These are phyloP conservation scores for Mychonastes homosphaera DNA, from an alignment of 139 green algal species.

Conservation along the genomic window DNA sequence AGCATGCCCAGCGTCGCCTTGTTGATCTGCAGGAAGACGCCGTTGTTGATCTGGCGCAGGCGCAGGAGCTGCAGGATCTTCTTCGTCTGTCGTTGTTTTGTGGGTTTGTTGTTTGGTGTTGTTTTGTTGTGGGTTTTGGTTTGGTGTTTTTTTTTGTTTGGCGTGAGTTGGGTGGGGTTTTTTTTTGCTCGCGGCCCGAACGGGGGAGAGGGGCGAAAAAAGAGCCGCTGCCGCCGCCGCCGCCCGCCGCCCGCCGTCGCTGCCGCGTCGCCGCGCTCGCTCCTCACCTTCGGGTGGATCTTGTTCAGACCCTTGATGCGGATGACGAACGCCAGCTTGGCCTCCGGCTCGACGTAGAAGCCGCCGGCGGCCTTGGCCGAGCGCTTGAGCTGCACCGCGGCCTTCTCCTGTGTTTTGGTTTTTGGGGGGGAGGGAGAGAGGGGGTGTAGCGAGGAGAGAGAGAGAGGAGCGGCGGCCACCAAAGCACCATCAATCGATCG, in stretches of 20 bases:
- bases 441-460: neutral
- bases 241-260: neutral
- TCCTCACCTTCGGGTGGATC: constrained; percentile 76
- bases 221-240: no score
- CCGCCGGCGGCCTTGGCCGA: constrained; percentile 77
- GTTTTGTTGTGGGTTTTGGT: neutral
- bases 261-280: neutral
- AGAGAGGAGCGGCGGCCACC: neutral
- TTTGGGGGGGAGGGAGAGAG: neutral
- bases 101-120: neutral
- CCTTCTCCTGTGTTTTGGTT: constrained; percentile 95
- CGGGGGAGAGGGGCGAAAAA: no score
- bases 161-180: no score
- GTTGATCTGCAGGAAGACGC: constrained; percentile 96
- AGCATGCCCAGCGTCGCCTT: constrained; percentile 97
- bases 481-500: neutral
- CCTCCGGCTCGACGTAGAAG: constrained; percentile 93
- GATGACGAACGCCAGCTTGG: constrained; percentile 92
- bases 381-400: constrained; percentile 82
- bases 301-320: constrained; percentile 95
- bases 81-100: constrained; percentile 49
- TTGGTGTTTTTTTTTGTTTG: no score
- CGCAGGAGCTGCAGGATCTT: constrained; percentile 98
- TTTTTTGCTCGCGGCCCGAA: no score
- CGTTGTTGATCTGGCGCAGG: constrained; percentile 97